A percentile compares a stretch with the other conserved stretches of the same genome.
Evolutionary conservation across 805 yeast genomes (phyloP).

Genomic region (Ogataea angusta): DNA sequence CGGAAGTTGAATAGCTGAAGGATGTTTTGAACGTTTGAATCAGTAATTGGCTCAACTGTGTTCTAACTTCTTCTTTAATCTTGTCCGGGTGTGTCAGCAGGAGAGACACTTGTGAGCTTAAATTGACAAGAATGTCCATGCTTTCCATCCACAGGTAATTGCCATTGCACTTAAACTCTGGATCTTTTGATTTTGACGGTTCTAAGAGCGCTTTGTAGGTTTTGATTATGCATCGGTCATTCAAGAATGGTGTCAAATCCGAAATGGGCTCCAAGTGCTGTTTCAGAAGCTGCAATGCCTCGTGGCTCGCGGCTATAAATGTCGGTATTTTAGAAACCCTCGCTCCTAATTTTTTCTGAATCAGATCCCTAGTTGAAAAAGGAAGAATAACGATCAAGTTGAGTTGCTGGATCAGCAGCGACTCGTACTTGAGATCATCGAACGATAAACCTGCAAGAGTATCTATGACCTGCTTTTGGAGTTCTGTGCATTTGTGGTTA

Average conservation of each 20-base stretch:
- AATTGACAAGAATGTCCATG: conserved; percentile 36
- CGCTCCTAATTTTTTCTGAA: conserved; percentile 48
- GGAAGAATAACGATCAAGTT: conserved; percentile 55
- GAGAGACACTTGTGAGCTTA: conserved; percentile 34
- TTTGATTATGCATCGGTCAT: conserved; percentile 44
- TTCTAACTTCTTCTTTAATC: conserved; percentile 17
- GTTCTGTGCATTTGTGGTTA: conserved; percentile 50
- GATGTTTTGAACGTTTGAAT: conserved; percentile 41
- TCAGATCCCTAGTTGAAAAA: conserved; percentile 55
- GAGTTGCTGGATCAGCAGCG: conserved; percentile 50
- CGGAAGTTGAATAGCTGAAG: conserved; percentile 31
- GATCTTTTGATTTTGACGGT: conserved; percentile 43
- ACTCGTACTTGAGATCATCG: conserved; percentile 36
- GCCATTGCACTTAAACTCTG: conserved; percentile 31
- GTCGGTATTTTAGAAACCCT: conserved; percentile 51
- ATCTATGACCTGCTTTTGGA: conserved; percentile 59
- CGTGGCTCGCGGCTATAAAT: conserved; percentile 56
- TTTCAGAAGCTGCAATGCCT: conserved; percentile 41
- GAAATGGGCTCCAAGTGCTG: conserved; percentile 32
- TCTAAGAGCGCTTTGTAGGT: conserved; percentile 51
- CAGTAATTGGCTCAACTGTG: conserved; percentile 39
- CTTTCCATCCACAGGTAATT: conserved; percentile 55
- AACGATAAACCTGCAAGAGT: conserved; percentile 37
- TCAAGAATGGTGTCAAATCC: conserved; percentile 36
- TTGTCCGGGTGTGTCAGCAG: conserved; percentile 14